Percentiles rank a stretch among this genome's conserved stretches.
phyloP scores from a whole-genome alignment of 352 stramenopile species.

The Phytopythium oedochilum region DNA sequence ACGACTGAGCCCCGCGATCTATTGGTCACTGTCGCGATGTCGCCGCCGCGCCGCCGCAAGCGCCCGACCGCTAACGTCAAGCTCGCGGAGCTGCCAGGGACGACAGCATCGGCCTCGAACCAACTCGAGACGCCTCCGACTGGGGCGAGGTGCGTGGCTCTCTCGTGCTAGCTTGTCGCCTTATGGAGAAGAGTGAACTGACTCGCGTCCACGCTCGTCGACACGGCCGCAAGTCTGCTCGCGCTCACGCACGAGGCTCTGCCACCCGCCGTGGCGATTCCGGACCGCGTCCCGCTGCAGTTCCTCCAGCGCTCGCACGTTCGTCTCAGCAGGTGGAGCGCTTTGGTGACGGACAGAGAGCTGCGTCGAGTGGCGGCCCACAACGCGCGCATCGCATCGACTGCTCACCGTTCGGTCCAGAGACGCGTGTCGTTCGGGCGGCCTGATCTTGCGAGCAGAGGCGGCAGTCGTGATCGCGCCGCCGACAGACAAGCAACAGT shows the following conservation, averaged over 20 bases:
- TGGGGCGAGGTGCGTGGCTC: not conserved
- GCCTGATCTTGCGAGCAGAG: conserved; percentile 11
- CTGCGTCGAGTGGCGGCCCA: conserved; percentile 53
- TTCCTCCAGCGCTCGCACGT: conserved; percentile 51
- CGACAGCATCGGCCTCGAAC: not conserved
- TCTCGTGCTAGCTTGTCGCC: not conserved
- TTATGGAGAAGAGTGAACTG: not conserved
- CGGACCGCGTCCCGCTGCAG: conserved; percentile 53
- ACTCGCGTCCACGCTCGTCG: not conserved
- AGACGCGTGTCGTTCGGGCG: conserved; percentile 2
- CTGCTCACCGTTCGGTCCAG: conserved; percentile 2
- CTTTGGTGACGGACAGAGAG: conserved; percentile 60
- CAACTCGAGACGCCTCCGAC: not conserved
- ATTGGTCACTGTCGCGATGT: not conserved
- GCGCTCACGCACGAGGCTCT: not conserved
- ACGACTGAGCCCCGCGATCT: not conserved
- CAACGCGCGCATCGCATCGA: conserved; percentile 43
- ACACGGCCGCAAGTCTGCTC: not conserved
- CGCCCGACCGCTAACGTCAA: not conserved
- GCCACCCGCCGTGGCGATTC: conserved; percentile 1
- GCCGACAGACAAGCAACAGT: not conserved
- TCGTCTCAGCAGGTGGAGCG: conserved; percentile 59
- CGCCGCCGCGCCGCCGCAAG: not conserved
- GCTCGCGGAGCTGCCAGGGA: not conserved
- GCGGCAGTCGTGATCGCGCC: not conserved